A percentile compares a stretch with the other conserved stretches of the same genome.
phyloP scores from a whole-genome alignment of 1,284 basidiomycete genomes.

The Boletus mariae region DNA sequence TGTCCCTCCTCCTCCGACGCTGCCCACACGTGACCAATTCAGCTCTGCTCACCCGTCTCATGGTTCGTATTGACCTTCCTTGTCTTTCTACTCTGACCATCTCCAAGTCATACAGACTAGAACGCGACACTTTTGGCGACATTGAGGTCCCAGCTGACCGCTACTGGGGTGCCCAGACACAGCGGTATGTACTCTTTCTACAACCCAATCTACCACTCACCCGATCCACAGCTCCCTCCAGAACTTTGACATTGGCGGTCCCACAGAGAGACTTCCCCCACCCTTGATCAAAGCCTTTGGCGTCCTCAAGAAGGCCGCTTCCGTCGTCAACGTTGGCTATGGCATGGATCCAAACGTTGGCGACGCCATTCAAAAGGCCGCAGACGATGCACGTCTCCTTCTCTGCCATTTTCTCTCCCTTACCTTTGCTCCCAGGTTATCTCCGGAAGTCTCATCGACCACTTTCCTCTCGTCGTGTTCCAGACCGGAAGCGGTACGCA shows the following conservation, averaged over 20 bases:
- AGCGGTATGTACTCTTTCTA: slow-evolving; percentile 54
- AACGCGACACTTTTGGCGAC: slow-evolving; percentile 89
- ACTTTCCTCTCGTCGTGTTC: slow-evolving; percentile 99
- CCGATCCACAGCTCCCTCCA: slow-evolving; percentile 69
- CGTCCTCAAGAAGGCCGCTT: slow-evolving; percentile 96
- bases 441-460: slow-evolving; percentile 88
- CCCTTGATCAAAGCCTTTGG: slow-evolving; percentile 98
- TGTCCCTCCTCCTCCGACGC: slow-evolving; percentile 1
- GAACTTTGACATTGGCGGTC: slow-evolving; percentile 99
- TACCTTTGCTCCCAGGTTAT: slow-evolving; percentile 65
- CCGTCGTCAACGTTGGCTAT: slow-evolving; percentile 87
- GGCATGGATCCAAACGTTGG: slow-evolving; percentile 90
- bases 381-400: slow-evolving; percentile 74
- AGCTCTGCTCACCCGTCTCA: slow-evolving; percentile 34
- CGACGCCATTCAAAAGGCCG: slow-evolving; percentile 87
- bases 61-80: slow-evolving; percentile 38
- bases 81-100: background rate
- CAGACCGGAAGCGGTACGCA: slow-evolving; percentile 99
- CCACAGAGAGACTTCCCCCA: slow-evolving; percentile 86
- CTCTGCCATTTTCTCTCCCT: background rate
- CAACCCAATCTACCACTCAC: slow-evolving; percentile 4
- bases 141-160: slow-evolving; percentile 91
- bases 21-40: background rate
- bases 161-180: slow-evolving; percentile 99
- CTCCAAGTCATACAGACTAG: slow-evolving; percentile 57